phyloP scores from a whole-genome alignment of 768 basidiomycete species.

The Macrolepiota dolichaula region DNA sequence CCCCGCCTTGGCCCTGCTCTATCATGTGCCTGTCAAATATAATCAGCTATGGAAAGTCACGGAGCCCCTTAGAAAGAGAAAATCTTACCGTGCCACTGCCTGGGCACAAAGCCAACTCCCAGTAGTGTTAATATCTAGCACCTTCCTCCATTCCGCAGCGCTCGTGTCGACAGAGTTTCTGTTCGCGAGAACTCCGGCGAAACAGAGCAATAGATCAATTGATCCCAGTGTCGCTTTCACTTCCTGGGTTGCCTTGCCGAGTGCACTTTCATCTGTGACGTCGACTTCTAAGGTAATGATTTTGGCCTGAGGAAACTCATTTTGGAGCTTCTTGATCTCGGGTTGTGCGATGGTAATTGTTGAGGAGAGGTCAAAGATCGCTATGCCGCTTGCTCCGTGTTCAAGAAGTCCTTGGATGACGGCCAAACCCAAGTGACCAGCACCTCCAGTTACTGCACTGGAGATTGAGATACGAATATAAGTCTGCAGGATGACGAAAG shows the following conservation, averaged over 20 bases:
- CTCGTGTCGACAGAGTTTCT: conserved; percentile 27
- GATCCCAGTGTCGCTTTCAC: conserved; percentile 27
- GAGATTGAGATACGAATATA: neutral
- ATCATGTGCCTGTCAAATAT: conserved; percentile 34
- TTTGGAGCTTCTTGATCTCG: conserved; percentile 16
- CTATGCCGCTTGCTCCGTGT: conserved; percentile 35
- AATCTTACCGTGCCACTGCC: conserved; percentile 30
- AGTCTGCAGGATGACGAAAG: neutral
- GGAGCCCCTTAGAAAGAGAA: neutral
- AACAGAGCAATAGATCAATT: conserved; percentile 37
- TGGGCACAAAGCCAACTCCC: conserved; percentile 46
- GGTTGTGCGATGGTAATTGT: conserved; percentile 21
- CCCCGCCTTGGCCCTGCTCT: conserved; percentile 34
- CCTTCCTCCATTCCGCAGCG: conserved; percentile 32
- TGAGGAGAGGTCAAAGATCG: conserved; percentile 25
- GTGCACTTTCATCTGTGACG: conserved; percentile 28
- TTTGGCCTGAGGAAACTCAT: conserved; percentile 30
- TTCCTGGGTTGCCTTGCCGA: conserved; percentile 22
- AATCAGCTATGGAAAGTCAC: neutral
- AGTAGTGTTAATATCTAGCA: conserved; percentile 40
- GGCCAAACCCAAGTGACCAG: conserved; percentile 34
- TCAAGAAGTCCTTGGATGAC: conserved; percentile 37
- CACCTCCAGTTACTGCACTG: conserved; percentile 41
- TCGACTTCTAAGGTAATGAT: conserved; percentile 32
- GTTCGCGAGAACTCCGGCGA: conserved; percentile 36